Conservation (phyloP, 2,329 filamentous ascomycete species). For the Trichoderma afroharzianum region DNA sequence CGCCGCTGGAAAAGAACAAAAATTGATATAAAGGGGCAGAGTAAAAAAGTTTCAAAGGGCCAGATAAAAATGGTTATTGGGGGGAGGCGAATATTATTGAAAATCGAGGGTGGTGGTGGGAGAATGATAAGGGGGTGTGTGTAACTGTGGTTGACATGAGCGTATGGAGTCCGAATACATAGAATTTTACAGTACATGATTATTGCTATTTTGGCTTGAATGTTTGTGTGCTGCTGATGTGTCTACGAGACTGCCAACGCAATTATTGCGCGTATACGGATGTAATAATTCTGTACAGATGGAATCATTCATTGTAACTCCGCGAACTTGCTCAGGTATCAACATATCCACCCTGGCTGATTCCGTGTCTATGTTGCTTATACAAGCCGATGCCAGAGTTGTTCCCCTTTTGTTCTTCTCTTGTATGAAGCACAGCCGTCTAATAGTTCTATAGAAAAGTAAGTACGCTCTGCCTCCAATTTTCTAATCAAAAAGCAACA, state of each 20-base stretch:
- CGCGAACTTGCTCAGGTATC: neutral
- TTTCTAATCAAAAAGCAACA: neutral
- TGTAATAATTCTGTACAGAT: no score
- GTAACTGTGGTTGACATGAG: slow-evolving; percentile 12
- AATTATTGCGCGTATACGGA: neutral
- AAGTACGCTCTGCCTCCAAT: neutral
- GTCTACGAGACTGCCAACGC: neutral
- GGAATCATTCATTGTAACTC: no score
- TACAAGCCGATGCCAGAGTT: neutral
- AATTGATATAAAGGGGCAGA: neutral
- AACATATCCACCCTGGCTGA: neutral
- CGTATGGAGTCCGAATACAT: slow-evolving; percentile 16
- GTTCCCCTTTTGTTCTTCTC: neutral
- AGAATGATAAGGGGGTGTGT: neutral
- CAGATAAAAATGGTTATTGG: neutral
- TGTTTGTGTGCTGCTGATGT: neutral
- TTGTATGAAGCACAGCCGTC: neutral
- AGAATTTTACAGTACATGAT: slow-evolving; percentile 7
- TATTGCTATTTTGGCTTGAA: neutral
- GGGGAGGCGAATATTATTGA: neutral
- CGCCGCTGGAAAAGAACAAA: neutral
- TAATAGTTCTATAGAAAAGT: neutral
- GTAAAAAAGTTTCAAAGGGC: neutral
- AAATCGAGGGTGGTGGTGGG: neutral
- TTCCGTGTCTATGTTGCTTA: neutral